A percentile compares a stretch with the other conserved stretches of the same genome.
Evolutionary conservation across 257 asterid species (phyloP).

Genomic region (Perilla frutescens): DNA sequence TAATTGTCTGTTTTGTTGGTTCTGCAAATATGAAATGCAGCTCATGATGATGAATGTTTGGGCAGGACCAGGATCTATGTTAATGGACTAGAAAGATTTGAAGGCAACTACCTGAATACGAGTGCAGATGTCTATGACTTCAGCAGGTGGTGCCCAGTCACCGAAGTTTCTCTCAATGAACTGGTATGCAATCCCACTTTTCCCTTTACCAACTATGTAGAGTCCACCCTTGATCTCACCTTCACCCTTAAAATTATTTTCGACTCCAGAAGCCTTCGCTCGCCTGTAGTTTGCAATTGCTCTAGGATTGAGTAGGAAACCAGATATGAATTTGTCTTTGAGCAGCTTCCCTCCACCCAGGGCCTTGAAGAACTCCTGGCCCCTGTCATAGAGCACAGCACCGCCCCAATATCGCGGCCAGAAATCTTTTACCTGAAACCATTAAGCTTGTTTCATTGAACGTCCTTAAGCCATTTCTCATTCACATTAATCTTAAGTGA

Average conservation of each 20-base stretch:
- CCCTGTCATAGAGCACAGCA: slow-evolving; percentile 61
- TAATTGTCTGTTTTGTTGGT: slow-evolving; percentile 29
- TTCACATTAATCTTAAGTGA: background rate
- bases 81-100: slow-evolving; percentile 22
- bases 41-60: slow-evolving; percentile 26
- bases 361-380: slow-evolving; percentile 73
- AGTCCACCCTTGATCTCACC: slow-evolving; percentile 89
- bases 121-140: slow-evolving; percentile 70
- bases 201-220: slow-evolving; percentile 74
- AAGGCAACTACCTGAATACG: slow-evolving; percentile 65
- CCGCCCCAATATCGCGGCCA: slow-evolving; percentile 98
- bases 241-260: slow-evolving; percentile 78
- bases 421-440: slow-evolving; percentile 71
- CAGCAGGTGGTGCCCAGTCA: slow-evolving; percentile 87
- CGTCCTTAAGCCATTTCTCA: slow-evolving; percentile 15
- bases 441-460: slow-evolving; percentile 6
- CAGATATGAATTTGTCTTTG: slow-evolving; percentile 78
- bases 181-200: slow-evolving; percentile 78
- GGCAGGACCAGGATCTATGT: slow-evolving; percentile 27
- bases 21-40: slow-evolving; percentile 38
- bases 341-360: slow-evolving; percentile 90
- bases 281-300: slow-evolving; percentile 81
- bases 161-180: slow-evolving; percentile 88
- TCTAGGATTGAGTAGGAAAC: slow-evolving; percentile 77
- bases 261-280: slow-evolving; percentile 68